Percentiles rank a stretch among this genome's conserved stretches.
Conservation (phyloP, 345 rosid genomes). For the Adansonia digitata region DNA sequence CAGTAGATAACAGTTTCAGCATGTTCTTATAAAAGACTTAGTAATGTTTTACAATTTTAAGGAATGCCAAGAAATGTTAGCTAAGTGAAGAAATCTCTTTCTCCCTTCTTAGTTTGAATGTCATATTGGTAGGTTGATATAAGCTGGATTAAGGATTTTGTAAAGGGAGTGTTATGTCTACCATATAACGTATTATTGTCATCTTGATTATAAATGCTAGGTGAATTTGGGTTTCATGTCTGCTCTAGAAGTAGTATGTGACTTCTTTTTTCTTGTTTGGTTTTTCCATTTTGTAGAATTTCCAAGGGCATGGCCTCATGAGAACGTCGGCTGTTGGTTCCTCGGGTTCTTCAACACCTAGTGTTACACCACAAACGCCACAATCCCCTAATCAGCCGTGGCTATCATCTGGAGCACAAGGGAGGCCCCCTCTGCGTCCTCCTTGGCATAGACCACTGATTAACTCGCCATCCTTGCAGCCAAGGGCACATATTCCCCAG, state of each 20-base stretch:
- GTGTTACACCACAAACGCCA: constrained; percentile 46
- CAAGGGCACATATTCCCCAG: constrained; percentile 61
- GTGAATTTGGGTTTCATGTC: background rate
- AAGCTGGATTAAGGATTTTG: background rate
- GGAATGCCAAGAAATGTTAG: background rate
- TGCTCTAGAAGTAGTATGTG: background rate
- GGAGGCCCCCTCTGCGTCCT: constrained; percentile 78
- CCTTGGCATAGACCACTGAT: constrained; percentile 63
- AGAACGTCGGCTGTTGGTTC: constrained; percentile 51
- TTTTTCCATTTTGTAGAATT: constrained; percentile 40
- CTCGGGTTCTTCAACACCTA: constrained; percentile 33
- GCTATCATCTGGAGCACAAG: constrained; percentile 71
- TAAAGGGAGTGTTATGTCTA: background rate
- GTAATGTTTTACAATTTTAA: background rate
- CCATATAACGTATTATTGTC: background rate
- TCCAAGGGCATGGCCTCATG: constrained; percentile 67
- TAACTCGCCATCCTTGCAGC: constrained; percentile 64
- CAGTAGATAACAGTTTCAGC: background rate
- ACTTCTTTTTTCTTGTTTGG: background rate
- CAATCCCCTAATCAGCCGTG: constrained; percentile 73
- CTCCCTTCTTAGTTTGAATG: background rate
- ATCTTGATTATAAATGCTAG: background rate
- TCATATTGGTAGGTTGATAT: background rate
- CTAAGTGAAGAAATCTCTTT: background rate
- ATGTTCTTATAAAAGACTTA: background rate